Percentiles rank a stretch among this genome's conserved stretches.
phyloP scores from a whole-genome alignment of 768 basidiomycete genomes.

The Collybia sp. region DNA sequence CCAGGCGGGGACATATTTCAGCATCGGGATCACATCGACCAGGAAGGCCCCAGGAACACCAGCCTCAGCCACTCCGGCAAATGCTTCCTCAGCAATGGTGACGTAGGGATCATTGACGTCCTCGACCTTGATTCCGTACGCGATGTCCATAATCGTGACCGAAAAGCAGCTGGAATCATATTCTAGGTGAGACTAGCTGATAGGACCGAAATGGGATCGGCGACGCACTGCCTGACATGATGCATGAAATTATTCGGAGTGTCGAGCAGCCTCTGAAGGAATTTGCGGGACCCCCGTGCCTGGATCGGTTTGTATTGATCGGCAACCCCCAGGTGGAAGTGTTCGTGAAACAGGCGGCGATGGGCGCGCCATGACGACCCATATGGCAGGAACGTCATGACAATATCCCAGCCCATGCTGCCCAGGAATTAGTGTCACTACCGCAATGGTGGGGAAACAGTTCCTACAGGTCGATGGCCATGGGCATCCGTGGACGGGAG shows the following conservation, averaged over 20 bases:
- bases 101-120: slow-evolving; percentile 3
- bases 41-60: slow-evolving; percentile 8
- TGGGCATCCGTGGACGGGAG: slow-evolving; percentile 6
- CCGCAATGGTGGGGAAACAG: too few species aligned
- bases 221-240: slow-evolving; percentile 8
- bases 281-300: slow-evolving; percentile 14
- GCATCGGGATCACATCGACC: slow-evolving; percentile 15
- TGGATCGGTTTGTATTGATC: slow-evolving; percentile 16
- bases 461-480: not conserved
- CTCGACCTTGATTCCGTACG: slow-evolving; percentile 5
- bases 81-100: slow-evolving; percentile 1
- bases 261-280: slow-evolving; percentile 10
- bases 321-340: slow-evolving; percentile 15
- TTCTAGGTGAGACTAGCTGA: not conserved
- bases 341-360: slow-evolving; percentile 21
- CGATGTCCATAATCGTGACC: slow-evolving; percentile 1
- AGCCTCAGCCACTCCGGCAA: not conserved
- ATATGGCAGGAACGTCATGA: slow-evolving; percentile 20
- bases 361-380: slow-evolving; percentile 23
- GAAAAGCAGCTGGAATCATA: slow-evolving; percentile 13
- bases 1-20: slow-evolving; percentile 42
- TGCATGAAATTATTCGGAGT: slow-evolving; percentile 10
- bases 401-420: slow-evolving; percentile 29
- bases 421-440: not conserved
- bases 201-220: not conserved